Conservation (phyloP, 805 yeast species). For the Metschnikowia orientalis region DNA sequence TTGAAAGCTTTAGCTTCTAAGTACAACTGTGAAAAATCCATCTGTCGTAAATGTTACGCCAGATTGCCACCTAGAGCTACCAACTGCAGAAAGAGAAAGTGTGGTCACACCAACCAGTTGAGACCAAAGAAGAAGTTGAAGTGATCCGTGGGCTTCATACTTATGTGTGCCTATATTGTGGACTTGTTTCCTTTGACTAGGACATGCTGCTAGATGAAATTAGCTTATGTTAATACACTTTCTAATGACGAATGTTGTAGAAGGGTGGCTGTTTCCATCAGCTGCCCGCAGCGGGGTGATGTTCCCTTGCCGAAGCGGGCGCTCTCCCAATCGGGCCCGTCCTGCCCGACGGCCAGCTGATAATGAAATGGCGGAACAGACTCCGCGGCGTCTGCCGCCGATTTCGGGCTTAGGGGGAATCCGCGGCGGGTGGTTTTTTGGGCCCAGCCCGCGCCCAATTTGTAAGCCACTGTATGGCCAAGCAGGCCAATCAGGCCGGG, state of each 20-base stretch:
- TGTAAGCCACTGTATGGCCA: no score
- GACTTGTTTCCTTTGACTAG: conserved; percentile 5
- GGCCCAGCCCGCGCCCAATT: no score
- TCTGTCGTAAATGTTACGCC: conserved; percentile 99
- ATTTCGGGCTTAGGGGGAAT: no score
- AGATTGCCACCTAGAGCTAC: conserved; percentile 99
- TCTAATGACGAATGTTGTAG: conserved; percentile 14
- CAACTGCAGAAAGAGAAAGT: conserved; percentile 99
- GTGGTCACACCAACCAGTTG: conserved; percentile 99
- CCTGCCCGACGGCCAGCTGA: neutral
- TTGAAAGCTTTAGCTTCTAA: conserved; percentile 98
- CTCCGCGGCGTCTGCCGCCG: no score
- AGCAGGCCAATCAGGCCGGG: no score
- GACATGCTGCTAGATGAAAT: conserved; percentile 11
- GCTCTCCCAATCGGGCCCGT: neutral
- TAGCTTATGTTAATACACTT: conserved; percentile 18
- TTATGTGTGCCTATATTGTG: conserved; percentile 12
- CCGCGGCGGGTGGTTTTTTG: no score
- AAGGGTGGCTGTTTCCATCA: conserved; percentile 2
- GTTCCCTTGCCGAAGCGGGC: neutral
- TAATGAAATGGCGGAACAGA: no score
- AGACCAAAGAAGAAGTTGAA: conserved; percentile 99
- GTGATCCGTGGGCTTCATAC: conserved; percentile 45
- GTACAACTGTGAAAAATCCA: conserved; percentile 99
- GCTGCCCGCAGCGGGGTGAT: neutral